These are phyloP conservation scores for Effrenium voratum DNA, from an alignment of 73 alveolate genomes.

Conservation along the genomic window DNA sequence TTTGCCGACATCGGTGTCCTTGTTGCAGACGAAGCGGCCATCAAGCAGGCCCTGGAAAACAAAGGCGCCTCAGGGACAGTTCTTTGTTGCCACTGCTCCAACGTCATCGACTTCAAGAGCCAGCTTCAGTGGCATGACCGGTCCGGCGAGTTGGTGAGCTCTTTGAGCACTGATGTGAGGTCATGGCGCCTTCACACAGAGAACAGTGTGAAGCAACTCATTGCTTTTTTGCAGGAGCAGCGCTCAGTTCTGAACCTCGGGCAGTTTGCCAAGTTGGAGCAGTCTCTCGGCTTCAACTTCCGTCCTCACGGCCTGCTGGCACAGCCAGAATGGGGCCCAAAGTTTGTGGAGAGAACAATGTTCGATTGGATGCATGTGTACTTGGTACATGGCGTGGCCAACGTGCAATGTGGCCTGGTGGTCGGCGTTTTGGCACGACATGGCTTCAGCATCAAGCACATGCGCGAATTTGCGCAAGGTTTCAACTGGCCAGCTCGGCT, in stretches of 20 bases:
- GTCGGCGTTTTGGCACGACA: neutral
- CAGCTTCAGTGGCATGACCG: neutral
- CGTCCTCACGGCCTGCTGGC: neutral
- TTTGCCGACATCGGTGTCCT: neutral
- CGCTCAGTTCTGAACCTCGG: neutral
- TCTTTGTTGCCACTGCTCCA: neutral
- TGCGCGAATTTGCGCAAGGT: neutral
- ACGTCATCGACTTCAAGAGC: neutral
- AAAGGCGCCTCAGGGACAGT: neutral
- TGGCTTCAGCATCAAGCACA: neutral
- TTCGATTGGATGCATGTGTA: slow-evolving; percentile 5
- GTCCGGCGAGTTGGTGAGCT: neutral
- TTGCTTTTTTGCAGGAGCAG: neutral
- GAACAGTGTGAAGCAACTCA: neutral
- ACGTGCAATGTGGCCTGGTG: neutral
- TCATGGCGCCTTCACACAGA: neutral
- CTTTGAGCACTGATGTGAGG: neutral
- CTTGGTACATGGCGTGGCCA: neutral
- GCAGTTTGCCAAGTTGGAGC: neutral
- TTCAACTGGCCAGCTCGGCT: neutral
- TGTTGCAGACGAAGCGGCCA: neutral
- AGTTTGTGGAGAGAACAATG: neutral
- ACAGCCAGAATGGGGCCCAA: neutral
- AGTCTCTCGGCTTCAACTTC: neutral
- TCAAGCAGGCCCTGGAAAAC: neutral